These are phyloP conservation scores for Pythium dissotocum DNA, from an alignment of 352 stramenopile species.

Conservation along the genomic window DNA sequence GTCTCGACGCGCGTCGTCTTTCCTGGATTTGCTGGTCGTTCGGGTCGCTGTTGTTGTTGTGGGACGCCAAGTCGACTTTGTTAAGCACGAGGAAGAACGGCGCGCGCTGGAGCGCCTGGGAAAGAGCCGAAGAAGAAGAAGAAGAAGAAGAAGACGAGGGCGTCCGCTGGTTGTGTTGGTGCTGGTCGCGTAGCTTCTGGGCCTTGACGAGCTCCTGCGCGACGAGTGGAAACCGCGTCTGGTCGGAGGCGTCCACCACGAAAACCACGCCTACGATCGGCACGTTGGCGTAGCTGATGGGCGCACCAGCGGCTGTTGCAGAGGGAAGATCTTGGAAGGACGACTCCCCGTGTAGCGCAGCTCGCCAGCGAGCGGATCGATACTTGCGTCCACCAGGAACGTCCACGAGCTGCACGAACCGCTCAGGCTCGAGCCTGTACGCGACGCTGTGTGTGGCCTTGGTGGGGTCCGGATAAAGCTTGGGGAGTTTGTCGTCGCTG, in stretches of 20 bases:
- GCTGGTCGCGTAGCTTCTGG: conserved; percentile 39
- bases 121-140: not conserved
- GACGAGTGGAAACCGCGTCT: conserved; percentile 50
- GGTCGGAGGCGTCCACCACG: conserved; percentile 48
- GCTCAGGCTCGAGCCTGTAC: conserved; percentile 46
- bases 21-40: conserved; percentile 27
- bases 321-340: not conserved
- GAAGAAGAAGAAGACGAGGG: not conserved
- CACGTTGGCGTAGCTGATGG: conserved; percentile 17
- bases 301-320: not conserved
- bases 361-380: conserved; percentile 20
- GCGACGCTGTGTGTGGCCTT: not conserved
- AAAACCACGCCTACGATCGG: conserved; percentile 52
- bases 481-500: conserved; percentile 7
- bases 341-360: not conserved
- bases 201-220: conserved; percentile 49
- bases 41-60: not conserved
- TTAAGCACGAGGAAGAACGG: conserved; percentile 62
- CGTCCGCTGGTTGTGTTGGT: conserved; percentile 2
- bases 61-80: conserved; percentile 44
- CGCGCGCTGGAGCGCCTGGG: conserved; percentile 28
- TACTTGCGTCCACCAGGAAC: conserved; percentile 37
- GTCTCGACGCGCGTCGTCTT: conserved; percentile 34
- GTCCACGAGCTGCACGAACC: conserved; percentile 51
- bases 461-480: conserved; percentile 15